Conservation (phyloP, 2,329 filamentous ascomycete genomes). For the Sporothrix inflata region DNA sequence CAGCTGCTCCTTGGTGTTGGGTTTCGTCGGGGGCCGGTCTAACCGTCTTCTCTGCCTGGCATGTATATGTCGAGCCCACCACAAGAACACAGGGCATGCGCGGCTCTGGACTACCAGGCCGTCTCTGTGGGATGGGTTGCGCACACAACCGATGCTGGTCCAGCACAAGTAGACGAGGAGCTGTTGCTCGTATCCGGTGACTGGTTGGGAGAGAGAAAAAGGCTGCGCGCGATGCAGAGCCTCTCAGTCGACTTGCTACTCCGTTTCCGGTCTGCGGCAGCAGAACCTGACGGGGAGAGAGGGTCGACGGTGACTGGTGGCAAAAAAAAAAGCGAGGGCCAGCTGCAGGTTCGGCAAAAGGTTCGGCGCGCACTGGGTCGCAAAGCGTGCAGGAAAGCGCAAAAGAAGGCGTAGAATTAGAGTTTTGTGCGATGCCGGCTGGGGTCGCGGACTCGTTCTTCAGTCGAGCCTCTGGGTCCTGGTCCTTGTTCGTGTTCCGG, state of each 20-base stretch:
- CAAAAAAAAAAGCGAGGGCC: constrained; percentile 3
- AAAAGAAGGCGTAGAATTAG: neutral
- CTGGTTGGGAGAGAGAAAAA: neutral
- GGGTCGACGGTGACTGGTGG: neutral
- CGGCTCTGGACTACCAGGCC: constrained; percentile 1
- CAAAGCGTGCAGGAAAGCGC: neutral
- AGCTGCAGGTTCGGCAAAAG: constrained; percentile 6
- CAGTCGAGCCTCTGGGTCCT: neutral
- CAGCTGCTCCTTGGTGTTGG: neutral
- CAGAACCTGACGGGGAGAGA: neutral
- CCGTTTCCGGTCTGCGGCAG: neutral
- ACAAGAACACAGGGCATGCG: neutral
- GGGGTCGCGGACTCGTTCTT: neutral
- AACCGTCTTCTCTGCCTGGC: neutral
- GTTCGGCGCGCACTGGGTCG: neutral
- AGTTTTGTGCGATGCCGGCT: constrained; percentile 6
- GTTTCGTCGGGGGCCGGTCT: neutral
- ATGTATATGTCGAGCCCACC: neutral
- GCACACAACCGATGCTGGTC: neutral
- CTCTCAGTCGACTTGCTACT: neutral
- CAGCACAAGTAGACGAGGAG: too few relatives aligned
- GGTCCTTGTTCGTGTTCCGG: neutral
- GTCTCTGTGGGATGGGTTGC: neutral
- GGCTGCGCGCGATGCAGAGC: constrained; percentile 2
- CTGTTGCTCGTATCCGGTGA: neutral